These are phyloP conservation scores for Acorus calamus DNA, from an alignment of 106 monocot genomes.

Conservation along the genomic window DNA sequence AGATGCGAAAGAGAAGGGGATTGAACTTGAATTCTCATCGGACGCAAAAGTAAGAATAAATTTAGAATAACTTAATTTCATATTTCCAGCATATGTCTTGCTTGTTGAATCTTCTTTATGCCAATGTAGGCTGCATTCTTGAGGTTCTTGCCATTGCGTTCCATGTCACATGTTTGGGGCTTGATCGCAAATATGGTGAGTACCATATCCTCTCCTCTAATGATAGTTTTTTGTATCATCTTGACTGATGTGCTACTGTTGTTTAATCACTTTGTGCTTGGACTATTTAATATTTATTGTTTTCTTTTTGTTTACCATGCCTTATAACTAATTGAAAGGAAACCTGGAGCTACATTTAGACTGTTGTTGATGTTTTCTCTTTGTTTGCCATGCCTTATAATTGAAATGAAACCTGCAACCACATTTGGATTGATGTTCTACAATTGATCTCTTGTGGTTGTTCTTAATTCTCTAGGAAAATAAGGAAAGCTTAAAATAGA, in stretches of 20 bases:
- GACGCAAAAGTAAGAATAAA: constrained; percentile 55
- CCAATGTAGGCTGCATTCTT: constrained; percentile 68
- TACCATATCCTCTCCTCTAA: constrained; percentile 1
- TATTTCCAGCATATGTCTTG: constrained; percentile 1
- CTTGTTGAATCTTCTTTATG: constrained; percentile 1
- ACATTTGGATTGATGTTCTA: no score
- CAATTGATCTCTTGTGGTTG: no score
- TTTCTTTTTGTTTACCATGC: background rate
- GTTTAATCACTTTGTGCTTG: background rate
- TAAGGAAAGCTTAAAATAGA: no score
- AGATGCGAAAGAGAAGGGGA: constrained; percentile 71
- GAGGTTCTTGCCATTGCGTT: constrained; percentile 71
- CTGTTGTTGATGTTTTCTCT: no score
- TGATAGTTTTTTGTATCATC: background rate
- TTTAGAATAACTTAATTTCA: background rate
- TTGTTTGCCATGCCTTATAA: no score
- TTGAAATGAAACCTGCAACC: no score
- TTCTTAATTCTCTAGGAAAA: no score
- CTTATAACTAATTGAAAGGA: no score
- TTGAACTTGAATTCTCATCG: constrained; percentile 81
- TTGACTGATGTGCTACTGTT: background rate
- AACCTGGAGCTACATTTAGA: no score
- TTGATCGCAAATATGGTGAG: constrained; percentile 55
- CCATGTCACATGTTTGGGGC: constrained; percentile 82
- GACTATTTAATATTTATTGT: background rate